These are phyloP conservation scores for Wickerhamomyces bisporus DNA, from an alignment of 805 yeast genomes.

Conservation along the genomic window DNA sequence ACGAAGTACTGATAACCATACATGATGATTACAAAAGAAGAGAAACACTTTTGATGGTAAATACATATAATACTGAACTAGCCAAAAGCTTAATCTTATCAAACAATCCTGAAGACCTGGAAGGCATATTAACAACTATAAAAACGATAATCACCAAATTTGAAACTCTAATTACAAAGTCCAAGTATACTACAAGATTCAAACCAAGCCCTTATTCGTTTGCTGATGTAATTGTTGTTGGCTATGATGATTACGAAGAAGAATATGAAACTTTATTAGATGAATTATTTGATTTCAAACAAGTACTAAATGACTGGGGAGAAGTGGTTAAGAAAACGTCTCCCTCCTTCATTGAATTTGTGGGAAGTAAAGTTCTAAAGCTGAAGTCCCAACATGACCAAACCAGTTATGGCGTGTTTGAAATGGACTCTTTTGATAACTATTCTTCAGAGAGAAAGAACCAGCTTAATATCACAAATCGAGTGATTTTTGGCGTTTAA, in stretches of 20 bases:
- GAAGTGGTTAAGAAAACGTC: conserved; percentile 7
- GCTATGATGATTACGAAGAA: conserved; percentile 14
- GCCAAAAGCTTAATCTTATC: no score
- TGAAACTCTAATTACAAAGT: conserved; percentile 4
- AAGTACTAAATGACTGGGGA: conserved; percentile 8
- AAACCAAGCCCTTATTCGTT: conserved; percentile 10
- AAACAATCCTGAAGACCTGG: background rate
- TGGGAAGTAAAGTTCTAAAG: no score
- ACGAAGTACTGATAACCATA: background rate
- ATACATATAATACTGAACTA: no score
- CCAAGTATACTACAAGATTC: conserved; percentile 12
- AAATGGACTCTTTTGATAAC: conserved; percentile 1
- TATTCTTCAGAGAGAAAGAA: background rate
- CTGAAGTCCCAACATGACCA: no score
- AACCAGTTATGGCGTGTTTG: background rate
- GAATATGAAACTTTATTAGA: conserved; percentile 5
- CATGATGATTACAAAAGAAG: no score
- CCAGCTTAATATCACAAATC: background rate
- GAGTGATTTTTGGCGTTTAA: background rate
- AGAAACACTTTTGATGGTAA: no score
- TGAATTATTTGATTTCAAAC: conserved; percentile 5
- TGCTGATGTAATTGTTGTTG: conserved; percentile 12
- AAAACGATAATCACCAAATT: background rate
- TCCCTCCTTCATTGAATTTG: conserved; percentile 1
- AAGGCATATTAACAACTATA: background rate